These are phyloP conservation scores for Boletus reticuloceps DNA, from an alignment of 768 basidiomycete genomes.

Conservation along the genomic window DNA sequence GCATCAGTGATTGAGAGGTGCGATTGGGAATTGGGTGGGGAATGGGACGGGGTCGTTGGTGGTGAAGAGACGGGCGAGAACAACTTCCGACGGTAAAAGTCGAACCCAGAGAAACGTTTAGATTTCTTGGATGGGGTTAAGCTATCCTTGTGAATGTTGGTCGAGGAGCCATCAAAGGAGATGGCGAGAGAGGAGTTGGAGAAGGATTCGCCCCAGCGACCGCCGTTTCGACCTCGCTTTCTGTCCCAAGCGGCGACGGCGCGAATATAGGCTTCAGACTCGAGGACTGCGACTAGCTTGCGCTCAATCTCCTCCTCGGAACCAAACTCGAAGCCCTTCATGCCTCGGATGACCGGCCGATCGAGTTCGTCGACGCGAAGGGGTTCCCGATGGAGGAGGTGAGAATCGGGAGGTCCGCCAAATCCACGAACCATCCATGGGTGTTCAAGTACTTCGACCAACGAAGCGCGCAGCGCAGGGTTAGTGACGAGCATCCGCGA, in stretches of 20 bases:
- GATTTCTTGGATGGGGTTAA: constrained; percentile 55
- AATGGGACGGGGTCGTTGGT: constrained; percentile 52
- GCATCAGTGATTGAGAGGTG: constrained; percentile 50
- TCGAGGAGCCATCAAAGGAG: constrained; percentile 50
- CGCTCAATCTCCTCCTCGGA: constrained; percentile 81
- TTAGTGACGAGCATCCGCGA: constrained; percentile 96
- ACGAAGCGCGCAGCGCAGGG: constrained; percentile 77
- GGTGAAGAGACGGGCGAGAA: constrained; percentile 58
- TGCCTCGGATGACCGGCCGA: constrained; percentile 76
- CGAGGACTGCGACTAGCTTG: constrained; percentile 67
- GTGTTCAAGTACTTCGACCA: constrained; percentile 82
- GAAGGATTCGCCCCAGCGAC: constrained; percentile 51
- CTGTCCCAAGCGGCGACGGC: constrained; percentile 80
- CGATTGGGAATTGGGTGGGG: constrained; percentile 59
- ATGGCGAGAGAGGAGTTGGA: constrained; percentile 71
- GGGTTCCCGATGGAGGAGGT: constrained; percentile 87
- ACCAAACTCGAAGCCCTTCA: constrained; percentile 98
- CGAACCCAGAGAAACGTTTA: constrained; percentile 92
- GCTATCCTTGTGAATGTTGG: constrained; percentile 41
- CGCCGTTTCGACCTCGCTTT: constrained; percentile 48
- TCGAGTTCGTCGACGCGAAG: constrained; percentile 88
- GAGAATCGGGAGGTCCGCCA: constrained; percentile 72
- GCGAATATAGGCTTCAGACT: constrained; percentile 72
- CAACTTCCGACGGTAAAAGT: constrained; percentile 89
- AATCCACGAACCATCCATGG: constrained; percentile 94